Conservation (phyloP, 2,329 filamentous ascomycete species). For the Monosporascus sp. region DNA sequence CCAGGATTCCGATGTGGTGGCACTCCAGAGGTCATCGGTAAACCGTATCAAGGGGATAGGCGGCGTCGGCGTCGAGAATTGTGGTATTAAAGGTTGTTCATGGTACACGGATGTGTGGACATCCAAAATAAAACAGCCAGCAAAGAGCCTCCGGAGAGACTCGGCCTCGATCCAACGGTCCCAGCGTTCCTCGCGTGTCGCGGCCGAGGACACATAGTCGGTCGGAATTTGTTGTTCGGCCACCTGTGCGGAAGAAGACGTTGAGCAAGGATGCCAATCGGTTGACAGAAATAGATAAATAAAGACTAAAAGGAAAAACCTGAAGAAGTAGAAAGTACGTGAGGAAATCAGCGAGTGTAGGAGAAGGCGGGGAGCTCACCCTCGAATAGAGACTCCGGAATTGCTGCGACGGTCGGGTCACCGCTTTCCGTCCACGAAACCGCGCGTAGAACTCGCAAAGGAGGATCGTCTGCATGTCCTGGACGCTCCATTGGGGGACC, state of each 20-base stretch:
- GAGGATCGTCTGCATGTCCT: constrained; percentile 48
- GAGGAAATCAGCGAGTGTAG: constrained; percentile 25
- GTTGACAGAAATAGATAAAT: constrained; percentile 12
- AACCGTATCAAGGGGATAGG: constrained; percentile 43
- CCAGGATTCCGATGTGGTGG: constrained; percentile 41
- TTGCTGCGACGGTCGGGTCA: constrained; percentile 40
- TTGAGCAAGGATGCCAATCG: constrained; percentile 28
- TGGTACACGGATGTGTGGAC: constrained; percentile 50
- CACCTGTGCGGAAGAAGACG: constrained; percentile 33
- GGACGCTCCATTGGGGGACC: constrained; percentile 43
- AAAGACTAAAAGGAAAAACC: constrained; percentile 28
- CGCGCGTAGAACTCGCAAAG: constrained; percentile 51
- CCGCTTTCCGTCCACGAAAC: constrained; percentile 47
- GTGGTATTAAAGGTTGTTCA: constrained; percentile 38
- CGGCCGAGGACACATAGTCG: constrained; percentile 11
- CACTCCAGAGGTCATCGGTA: constrained; percentile 44
- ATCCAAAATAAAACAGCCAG: constrained; percentile 52
- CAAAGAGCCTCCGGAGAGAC: constrained; percentile 46
- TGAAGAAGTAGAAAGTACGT: constrained; percentile 24
- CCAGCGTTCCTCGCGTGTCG: constrained; percentile 37
- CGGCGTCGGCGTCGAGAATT: constrained; percentile 28
- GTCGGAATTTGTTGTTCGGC: constrained; percentile 26
- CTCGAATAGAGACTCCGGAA: constrained; percentile 48
- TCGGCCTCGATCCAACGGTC: constrained; percentile 47
- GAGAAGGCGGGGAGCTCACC: constrained; percentile 39